Evolutionary conservation across 2,329 filamentous ascomycete species (phyloP).

Genomic region (Aspergillus sojae): DNA sequence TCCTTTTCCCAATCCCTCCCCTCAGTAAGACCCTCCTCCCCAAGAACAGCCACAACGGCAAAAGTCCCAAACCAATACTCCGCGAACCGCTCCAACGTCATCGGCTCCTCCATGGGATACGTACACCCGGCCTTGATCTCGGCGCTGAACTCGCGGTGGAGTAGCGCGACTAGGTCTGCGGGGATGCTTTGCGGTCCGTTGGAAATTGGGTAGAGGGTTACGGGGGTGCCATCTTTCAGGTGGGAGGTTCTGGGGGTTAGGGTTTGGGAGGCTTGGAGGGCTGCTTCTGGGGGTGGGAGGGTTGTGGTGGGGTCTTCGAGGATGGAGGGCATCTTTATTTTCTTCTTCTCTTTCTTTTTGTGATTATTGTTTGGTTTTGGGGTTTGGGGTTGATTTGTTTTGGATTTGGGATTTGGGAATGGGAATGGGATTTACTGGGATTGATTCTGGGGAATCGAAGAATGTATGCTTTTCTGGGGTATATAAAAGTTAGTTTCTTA

Average conservation of each 20-base stretch:
- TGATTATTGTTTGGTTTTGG: background rate
- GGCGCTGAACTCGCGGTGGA: constrained; percentile 37
- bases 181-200: constrained; percentile 28
- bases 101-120: constrained; percentile 42
- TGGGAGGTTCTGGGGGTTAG: constrained; percentile 27
- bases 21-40: constrained; percentile 20
- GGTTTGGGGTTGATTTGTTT: too few species aligned
- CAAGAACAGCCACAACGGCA: constrained; percentile 34
- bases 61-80: constrained; percentile 45
- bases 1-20: constrained; percentile 37
- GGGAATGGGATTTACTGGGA: background rate
- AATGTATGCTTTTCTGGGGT: background rate
- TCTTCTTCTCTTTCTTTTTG: constrained; percentile 2
- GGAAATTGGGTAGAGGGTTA: constrained; percentile 36
- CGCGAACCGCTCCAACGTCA: constrained; percentile 33
- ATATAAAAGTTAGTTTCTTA: background rate
- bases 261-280: constrained; percentile 20
- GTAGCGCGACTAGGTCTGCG: constrained; percentile 25
- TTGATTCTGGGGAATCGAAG: background rate
- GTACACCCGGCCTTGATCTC: constrained; percentile 41
- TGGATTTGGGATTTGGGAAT: background rate
- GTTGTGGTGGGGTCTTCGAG: constrained; percentile 38
- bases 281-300: constrained; percentile 28
- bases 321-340: constrained; percentile 37
- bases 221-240: constrained; percentile 25